A percentile compares a stretch with the other conserved stretches of the same genome.
Evolutionary conservation across 495 filamentous ascomycete species (phyloP).

Genomic region (Penicillium waksmanii): DNA sequence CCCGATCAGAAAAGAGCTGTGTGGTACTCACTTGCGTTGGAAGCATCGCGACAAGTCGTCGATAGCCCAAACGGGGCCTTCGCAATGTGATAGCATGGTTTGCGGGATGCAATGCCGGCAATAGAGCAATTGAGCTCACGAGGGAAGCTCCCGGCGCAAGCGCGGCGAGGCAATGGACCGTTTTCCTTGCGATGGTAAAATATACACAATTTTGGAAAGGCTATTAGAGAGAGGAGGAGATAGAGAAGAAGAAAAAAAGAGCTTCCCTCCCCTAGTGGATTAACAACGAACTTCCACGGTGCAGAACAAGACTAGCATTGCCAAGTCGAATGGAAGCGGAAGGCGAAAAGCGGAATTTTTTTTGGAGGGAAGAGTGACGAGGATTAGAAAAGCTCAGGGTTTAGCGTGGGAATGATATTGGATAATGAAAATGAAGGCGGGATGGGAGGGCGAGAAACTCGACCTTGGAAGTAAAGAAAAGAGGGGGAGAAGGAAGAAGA

Average conservation of each 20-base stretch:
- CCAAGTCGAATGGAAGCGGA: constrained; percentile 23
- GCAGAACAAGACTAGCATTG: constrained; percentile 36
- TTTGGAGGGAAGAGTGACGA: constrained; percentile 1
- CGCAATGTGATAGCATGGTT: constrained; percentile 73
- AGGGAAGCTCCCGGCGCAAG: constrained; percentile 19
- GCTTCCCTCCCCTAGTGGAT: constrained; percentile 15
- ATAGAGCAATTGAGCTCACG: constrained; percentile 8
- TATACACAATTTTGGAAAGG: neutral
- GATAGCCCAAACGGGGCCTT: constrained; percentile 77
- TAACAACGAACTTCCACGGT: constrained; percentile 21
- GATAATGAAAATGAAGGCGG: constrained; percentile 6
- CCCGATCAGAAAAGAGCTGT: neutral
- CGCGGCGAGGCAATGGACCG: constrained; percentile 1
- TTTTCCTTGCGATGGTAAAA: constrained; percentile 8
- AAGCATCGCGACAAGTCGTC: constrained; percentile 93
- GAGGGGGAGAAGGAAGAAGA: constrained; percentile 13
- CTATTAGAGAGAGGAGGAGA: neutral
- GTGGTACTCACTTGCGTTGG: constrained; percentile 72
- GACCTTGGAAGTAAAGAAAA: constrained; percentile 5
- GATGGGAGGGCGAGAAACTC: neutral
- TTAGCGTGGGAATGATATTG: neutral
- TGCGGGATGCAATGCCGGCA: constrained; percentile 20
- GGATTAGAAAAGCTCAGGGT: neutral
- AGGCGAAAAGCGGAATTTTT: constrained; percentile 9
- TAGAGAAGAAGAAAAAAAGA: neutral